Percentiles rank a stretch among this genome's conserved stretches.
Evolutionary conservation across 2,329 filamentous ascomycete genomes (phyloP).

Genomic region (Verticillium dahliae): DNA sequence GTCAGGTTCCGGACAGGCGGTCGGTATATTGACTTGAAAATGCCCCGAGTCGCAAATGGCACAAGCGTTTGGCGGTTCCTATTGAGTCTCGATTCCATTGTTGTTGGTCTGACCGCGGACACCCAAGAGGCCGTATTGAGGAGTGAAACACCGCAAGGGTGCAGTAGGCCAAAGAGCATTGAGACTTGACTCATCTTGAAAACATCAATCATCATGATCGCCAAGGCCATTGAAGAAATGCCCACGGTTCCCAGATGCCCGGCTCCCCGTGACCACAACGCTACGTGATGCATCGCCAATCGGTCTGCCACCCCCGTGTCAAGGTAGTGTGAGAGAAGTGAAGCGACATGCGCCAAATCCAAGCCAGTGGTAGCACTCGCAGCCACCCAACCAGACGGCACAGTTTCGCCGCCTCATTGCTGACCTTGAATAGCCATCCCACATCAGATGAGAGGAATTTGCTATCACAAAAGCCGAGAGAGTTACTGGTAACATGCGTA

Average conservation of each 20-base stretch:
- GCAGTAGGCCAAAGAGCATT: background rate
- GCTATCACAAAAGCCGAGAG: background rate
- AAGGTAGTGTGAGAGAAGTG: background rate
- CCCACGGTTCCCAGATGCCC: background rate
- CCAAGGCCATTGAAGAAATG: background rate
- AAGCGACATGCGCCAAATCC: background rate
- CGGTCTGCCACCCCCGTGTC: background rate
- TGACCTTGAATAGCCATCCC: background rate
- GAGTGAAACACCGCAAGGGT: too few species aligned
- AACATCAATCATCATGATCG: background rate
- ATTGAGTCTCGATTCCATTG: too few species aligned
- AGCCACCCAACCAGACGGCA: background rate
- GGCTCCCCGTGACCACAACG: background rate
- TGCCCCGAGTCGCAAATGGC: background rate
- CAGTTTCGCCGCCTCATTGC: background rate
- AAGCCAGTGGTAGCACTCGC: background rate
- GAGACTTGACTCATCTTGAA: background rate
- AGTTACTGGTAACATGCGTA: background rate
- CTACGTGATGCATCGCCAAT: background rate
- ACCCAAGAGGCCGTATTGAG: background rate
- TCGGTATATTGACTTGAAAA: background rate
- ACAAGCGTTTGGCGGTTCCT: background rate
- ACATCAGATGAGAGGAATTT: background rate
- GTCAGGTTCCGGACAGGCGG: background rate
- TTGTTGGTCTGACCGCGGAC: background rate